phyloP scores from a whole-genome alignment of 2,329 filamentous ascomycete species.

The Madurella mycetomatis region DNA sequence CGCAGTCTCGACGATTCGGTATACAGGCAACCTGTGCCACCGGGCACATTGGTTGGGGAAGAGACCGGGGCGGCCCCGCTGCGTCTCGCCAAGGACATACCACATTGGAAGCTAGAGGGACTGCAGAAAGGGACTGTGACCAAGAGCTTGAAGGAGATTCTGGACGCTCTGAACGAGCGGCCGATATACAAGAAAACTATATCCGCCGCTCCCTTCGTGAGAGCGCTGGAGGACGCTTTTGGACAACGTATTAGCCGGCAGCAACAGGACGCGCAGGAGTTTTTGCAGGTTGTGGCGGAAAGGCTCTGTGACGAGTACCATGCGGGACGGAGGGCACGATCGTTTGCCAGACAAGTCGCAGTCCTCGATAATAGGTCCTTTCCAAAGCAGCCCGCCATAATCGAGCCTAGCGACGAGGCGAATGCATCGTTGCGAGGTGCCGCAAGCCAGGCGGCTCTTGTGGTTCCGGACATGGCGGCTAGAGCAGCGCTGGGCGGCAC shows the following conservation, averaged over 20 bases:
- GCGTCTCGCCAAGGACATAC: slow-evolving; percentile 32
- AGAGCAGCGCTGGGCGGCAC: slow-evolving; percentile 8
- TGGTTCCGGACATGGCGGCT: not conserved
- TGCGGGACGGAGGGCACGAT: slow-evolving; percentile 70
- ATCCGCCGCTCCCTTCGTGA: slow-evolving; percentile 78
- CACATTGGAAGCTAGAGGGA: slow-evolving; percentile 59
- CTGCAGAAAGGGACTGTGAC: slow-evolving; percentile 82
- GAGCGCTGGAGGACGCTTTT: slow-evolving; percentile 79
- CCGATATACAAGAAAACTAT: slow-evolving; percentile 94
- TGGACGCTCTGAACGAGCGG: slow-evolving; percentile 88
- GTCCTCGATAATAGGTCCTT: slow-evolving; percentile 3
- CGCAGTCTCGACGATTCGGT: slow-evolving; percentile 72
- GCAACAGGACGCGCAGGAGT: slow-evolving; percentile 97
- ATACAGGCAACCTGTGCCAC: slow-evolving; percentile 60
- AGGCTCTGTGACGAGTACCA: slow-evolving; percentile 91
- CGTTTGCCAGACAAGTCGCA: slow-evolving; percentile 43
- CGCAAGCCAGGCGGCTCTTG: not conserved
- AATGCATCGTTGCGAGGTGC: not conserved
- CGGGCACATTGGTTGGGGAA: slow-evolving; percentile 1
- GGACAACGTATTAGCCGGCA: slow-evolving; percentile 85
- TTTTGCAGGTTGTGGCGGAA: slow-evolving; percentile 89
- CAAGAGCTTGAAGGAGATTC: slow-evolving; percentile 81
- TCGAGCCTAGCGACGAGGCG: not conserved
- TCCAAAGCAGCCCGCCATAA: not conserved
- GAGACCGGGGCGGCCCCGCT: slow-evolving; percentile 2